Conservation (phyloP, 805 yeast genomes). For the Candida manassasensis region DNA sequence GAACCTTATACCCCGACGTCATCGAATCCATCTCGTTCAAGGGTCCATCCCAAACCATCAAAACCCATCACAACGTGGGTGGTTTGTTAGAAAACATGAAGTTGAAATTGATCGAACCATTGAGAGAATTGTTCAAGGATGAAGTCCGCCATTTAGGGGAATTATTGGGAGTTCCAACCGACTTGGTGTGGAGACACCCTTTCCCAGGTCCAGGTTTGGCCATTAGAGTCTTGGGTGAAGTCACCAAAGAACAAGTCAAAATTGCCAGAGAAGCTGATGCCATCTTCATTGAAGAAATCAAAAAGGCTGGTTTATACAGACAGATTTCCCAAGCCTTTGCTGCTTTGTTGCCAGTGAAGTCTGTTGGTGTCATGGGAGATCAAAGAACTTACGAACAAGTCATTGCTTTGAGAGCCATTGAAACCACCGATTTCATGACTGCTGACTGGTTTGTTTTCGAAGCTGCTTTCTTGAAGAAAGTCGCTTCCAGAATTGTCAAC, state of each 20-base stretch:
- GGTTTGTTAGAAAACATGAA: slow-evolving; percentile 98
- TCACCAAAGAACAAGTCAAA: slow-evolving; percentile 85
- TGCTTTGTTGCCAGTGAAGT: slow-evolving; percentile 91
- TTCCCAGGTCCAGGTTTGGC: slow-evolving; percentile 99
- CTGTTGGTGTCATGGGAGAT: slow-evolving; percentile 99
- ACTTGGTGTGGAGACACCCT: slow-evolving; percentile 99
- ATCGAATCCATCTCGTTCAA: slow-evolving; percentile 98
- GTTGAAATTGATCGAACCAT: slow-evolving; percentile 95
- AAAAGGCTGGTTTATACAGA: slow-evolving; percentile 85
- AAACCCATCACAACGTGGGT: slow-evolving; percentile 99
- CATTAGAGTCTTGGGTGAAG: slow-evolving; percentile 96
- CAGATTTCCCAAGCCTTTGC: slow-evolving; percentile 98
- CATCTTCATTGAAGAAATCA: slow-evolving; percentile 95
- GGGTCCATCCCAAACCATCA: slow-evolving; percentile 99
- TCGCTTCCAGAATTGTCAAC: slow-evolving; percentile 93
- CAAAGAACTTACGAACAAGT: slow-evolving; percentile 99
- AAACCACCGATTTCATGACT: slow-evolving; percentile 98
- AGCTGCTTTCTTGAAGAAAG: slow-evolving; percentile 84
- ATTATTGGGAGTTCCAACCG: slow-evolving; percentile 91
- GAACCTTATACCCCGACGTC: slow-evolving; percentile 97
- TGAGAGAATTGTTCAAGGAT: slow-evolving; percentile 97
- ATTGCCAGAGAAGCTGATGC: slow-evolving; percentile 97
- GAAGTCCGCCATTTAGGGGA: slow-evolving; percentile 97
- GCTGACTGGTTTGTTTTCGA: slow-evolving; percentile 98
- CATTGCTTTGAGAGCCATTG: slow-evolving; percentile 97